phyloP scores from a whole-genome alignment of 2,329 filamentous ascomycete genomes.

The Ceratocystis colombiana region DNA sequence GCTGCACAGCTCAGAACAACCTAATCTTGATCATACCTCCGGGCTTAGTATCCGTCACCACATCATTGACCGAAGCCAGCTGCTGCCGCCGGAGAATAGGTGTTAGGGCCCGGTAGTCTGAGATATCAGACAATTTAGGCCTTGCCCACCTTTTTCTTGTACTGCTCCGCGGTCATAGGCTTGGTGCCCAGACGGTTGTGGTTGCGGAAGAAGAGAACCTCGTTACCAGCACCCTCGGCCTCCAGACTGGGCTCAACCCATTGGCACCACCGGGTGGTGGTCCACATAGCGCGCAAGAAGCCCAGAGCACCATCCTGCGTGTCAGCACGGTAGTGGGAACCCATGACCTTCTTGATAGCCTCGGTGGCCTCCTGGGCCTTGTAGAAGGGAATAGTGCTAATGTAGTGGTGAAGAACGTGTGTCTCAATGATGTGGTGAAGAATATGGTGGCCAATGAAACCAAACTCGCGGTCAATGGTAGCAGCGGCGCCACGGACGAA shows the following conservation, averaged over 20 bases:
- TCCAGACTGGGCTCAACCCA: slow-evolving; percentile 91
- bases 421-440: slow-evolving; percentile 97
- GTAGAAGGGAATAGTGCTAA: slow-evolving; percentile 83
- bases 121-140: slow-evolving; percentile 13
- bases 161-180: slow-evolving; percentile 28
- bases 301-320: slow-evolving; percentile 64
- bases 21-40: neutral
- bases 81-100: neutral
- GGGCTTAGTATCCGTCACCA: neutral
- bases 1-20: no score
- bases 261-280: slow-evolving; percentile 75
- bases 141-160: slow-evolving; percentile 14
- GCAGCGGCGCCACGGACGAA: slow-evolving; percentile 88
- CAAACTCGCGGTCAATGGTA: slow-evolving; percentile 94
- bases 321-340: slow-evolving; percentile 83
- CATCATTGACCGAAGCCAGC: neutral
- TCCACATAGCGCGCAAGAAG: slow-evolving; percentile 78
- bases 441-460: slow-evolving; percentile 82
- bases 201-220: slow-evolving; percentile 92
- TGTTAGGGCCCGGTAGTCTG: neutral
- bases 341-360: slow-evolving; percentile 92
- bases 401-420: slow-evolving; percentile 95
- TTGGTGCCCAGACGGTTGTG: slow-evolving; percentile 68
- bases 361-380: slow-evolving; percentile 89
- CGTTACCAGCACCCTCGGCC: slow-evolving; percentile 68